Evolutionary conservation across 2,329 filamentous ascomycete genomes (phyloP), one percentile per base, ranked within the genome.

Genomic region (Venturiaceae sp.): DNA sequence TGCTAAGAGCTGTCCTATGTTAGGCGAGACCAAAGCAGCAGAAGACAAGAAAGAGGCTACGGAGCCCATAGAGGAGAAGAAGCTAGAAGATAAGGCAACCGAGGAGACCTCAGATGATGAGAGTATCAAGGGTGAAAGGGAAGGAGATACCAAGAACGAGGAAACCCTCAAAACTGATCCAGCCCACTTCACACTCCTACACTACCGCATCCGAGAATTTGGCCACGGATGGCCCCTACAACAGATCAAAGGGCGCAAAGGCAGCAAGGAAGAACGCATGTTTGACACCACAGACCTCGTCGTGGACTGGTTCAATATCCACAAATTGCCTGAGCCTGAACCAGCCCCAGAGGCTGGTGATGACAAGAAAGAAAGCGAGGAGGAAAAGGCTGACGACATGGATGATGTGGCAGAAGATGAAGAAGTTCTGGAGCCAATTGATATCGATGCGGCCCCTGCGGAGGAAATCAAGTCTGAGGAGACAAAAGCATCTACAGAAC

Each of bases 191-290:
- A 56, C 54, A 21, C 33, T 57, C 28, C 21, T 58, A 5, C 52
- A 59, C 14, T 59, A 59, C 21, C 58, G 32, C 14, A 32, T 59
- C 7, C 26, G 37, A 36, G 32, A 50, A 5, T 57, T 33, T 23
- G 58, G 39, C 23, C 58, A 59, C 28, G 58, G 58, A 26, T 59
- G 58, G 58, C 58, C 53, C 4, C 8, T 28, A 47, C 53, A 60
- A 33, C 58, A 36, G 16, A 30, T 58, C 19, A 55, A 58, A 37
- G 46, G 34, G 21, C 19, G 11, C 19, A 34, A 44, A 34, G 34
- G 30, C 3, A 58, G 30, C 3, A 58, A 44, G 13, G 23, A 21
- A 9, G 28, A 55, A 1, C 33, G 30, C 1, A 28, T 46, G 23
- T 59, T 59, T 37, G 58, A 59, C 26, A 33, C 53, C 7, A 59